A percentile compares a stretch with the other conserved stretches of the same genome.
These are phyloP conservation scores for Poteriospumella lacustris DNA, from an alignment of 108 stramenopile genomes.

Conservation along the genomic window DNA sequence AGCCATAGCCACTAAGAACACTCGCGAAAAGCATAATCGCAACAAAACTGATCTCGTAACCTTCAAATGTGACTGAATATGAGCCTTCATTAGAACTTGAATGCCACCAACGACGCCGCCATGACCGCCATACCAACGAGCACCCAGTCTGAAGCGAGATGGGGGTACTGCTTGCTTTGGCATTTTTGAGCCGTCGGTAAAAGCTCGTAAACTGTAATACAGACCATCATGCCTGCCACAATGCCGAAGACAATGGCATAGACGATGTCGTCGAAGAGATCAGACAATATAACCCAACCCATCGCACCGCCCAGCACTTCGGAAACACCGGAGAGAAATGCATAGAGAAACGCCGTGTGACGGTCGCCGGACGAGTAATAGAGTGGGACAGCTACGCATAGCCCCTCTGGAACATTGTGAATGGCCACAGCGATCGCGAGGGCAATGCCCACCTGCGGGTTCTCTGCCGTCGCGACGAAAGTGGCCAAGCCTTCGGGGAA, in stretches of 20 bases:
- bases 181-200: conserved; percentile 88
- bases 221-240: conserved; percentile 81
- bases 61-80: too few species aligned
- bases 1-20: too few species aligned
- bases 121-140: conserved; percentile 80
- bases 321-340: conserved; percentile 61
- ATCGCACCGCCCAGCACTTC: conserved; percentile 70
- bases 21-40: too few species aligned
- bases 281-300: conserved; percentile 62
- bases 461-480: conserved; percentile 66
- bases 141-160: conserved; percentile 71
- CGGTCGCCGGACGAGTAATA: conserved; percentile 78
- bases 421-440: conserved; percentile 74
- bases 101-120: conserved; percentile 77
- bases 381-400: conserved; percentile 75
- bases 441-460: conserved; percentile 66
- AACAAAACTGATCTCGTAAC: too few species aligned
- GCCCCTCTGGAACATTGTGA: conserved; percentile 82
- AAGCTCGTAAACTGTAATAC: conserved; percentile 75
- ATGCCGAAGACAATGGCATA: conserved; percentile 73
- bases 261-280: conserved; percentile 48
- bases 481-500: conserved; percentile 85
- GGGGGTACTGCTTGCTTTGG: conserved; percentile 76
- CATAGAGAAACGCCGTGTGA: conserved; percentile 71
- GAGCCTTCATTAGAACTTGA: conserved; percentile 44